Base-by-base conservation (phyloP, 2,329 filamentous ascomycete species). In the Neonectria sp. region DNA sequence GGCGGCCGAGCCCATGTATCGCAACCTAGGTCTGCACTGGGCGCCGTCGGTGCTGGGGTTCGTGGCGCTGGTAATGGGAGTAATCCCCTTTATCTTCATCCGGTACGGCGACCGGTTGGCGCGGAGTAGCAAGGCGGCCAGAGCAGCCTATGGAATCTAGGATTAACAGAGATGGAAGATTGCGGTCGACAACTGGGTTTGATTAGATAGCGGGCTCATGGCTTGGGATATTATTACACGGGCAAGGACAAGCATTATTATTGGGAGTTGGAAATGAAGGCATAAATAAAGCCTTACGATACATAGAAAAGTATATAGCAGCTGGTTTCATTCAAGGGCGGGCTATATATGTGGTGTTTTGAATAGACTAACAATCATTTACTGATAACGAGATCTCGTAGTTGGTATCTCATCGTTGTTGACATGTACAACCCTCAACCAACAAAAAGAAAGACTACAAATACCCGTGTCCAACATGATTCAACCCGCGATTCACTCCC, bases 1-100 rank as follows among this genome's bases (percentile, higher is more conserved):
- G 21, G 77, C 78, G 6, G 75, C 79, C 2, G 63, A 71, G 11
- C 71, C 71, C 40, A 81, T 81, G 79, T 81, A 81, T 55, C 46
- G 56, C 11, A 65, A 72, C 52, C 56, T 81, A 3, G 79, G 79
- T 4, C 69, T 80, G 8, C 79, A 80, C 60, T 81, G 79, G 79
- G 79, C 79, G 6, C 78, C 79, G 2, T 79, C 79, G 1, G 56
- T 80, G n/a, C 71, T 81, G 27, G 79, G 72, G 0, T 80, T 81
- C 27, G 27, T 79, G 27, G 70, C 75, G 1, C 63, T 76, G n/a
- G 68, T 62, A 4, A 79, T 80, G 78, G 78, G 76, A 1, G 65
- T 71, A 2, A 79, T 79, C 35, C 78, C 78, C 3, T 80, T 80
- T 46, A 56, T 77, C 6, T 79, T 80, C 21, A 78, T 80, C 37